A percentile compares a stretch with the other conserved stretches of the same genome.
Evolutionary conservation across 495 filamentous ascomycete genomes (phyloP).

Genomic region (Corynascus novoguineensis): DNA sequence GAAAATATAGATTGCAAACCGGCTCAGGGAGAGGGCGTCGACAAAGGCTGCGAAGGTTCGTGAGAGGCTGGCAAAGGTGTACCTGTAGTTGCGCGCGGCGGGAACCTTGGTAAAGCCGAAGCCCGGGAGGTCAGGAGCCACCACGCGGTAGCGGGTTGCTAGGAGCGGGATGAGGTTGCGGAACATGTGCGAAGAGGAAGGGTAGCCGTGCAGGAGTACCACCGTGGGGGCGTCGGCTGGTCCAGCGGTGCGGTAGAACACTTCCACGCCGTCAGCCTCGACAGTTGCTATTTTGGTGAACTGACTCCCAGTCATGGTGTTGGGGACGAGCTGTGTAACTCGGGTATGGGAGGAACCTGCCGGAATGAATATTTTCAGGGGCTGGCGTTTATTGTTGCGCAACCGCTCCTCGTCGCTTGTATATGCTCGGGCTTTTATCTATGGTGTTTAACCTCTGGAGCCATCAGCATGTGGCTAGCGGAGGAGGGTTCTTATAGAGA

Average conservation of each 20-base stretch:
- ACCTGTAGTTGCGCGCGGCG: slow-evolving; percentile 39
- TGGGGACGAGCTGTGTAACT: not conserved
- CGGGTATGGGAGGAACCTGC: not conserved
- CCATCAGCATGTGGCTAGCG: not conserved
- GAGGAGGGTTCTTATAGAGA: not conserved
- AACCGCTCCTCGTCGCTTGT: too few relatives aligned
- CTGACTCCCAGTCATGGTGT: slow-evolving; percentile 14
- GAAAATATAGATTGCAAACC: slow-evolving; percentile 57
- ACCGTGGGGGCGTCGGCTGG: slow-evolving; percentile 40
- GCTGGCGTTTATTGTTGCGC: too few relatives aligned
- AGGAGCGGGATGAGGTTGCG: slow-evolving; percentile 58
- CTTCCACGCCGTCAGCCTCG: slow-evolving; percentile 38
- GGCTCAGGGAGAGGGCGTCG: slow-evolving; percentile 38
- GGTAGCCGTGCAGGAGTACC: slow-evolving; percentile 61
- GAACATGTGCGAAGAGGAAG: slow-evolving; percentile 57
- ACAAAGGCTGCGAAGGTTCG: slow-evolving; percentile 46
- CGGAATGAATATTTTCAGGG: too few relatives aligned
- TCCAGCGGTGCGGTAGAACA: slow-evolving; percentile 54
- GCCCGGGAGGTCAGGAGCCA: slow-evolving; percentile 58
- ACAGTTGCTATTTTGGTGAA: slow-evolving; percentile 12
- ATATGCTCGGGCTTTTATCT: too few relatives aligned
- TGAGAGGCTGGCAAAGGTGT: slow-evolving; percentile 48
- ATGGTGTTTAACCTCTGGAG: too few relatives aligned
- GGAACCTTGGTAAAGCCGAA: slow-evolving; percentile 55
- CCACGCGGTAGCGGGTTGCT: slow-evolving; percentile 45